These are phyloP conservation scores for Flaveria robusta DNA, from an alignment of 129 eudicot species.

Conservation along the genomic window DNA sequence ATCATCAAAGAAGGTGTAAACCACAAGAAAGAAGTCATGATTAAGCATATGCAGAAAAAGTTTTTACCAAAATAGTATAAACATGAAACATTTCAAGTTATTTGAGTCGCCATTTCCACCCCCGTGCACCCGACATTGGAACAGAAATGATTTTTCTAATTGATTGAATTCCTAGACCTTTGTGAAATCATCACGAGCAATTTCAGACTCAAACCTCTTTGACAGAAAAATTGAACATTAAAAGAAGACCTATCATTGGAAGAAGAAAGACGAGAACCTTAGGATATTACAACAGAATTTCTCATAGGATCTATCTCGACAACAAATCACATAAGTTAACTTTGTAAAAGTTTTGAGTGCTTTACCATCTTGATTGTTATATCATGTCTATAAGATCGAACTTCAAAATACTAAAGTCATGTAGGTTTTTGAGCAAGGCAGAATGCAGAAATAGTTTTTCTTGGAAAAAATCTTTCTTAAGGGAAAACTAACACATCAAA, in stretches of 20 bases:
- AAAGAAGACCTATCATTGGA: background rate
- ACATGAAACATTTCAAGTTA: background rate
- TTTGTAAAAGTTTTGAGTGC: background rate
- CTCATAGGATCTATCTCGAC: background rate
- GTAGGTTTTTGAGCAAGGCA: background rate
- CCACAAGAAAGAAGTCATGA: background rate
- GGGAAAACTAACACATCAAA: background rate
- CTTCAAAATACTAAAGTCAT: background rate
- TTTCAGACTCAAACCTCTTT: background rate
- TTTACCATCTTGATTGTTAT: background rate
- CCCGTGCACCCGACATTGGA: too few relatives aligned
- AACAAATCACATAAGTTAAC: background rate
- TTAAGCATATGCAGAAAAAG: background rate
- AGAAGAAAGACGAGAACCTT: background rate
- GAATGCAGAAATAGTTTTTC: background rate
- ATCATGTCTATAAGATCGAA: background rate
- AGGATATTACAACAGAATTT: background rate
- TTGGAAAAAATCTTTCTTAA: too few relatives aligned
- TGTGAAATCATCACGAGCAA: background rate
- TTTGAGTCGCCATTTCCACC: background rate
- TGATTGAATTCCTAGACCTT: background rate
- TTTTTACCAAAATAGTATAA: conserved; percentile 5
- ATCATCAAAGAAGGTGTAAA: background rate
- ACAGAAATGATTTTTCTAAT: background rate
- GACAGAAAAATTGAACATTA: background rate